A percentile compares a stretch with the other conserved stretches of the same genome.
These are phyloP conservation scores for Venturia carpophila DNA, from an alignment of 2,329 filamentous ascomycete genomes.

Conservation along the genomic window DNA sequence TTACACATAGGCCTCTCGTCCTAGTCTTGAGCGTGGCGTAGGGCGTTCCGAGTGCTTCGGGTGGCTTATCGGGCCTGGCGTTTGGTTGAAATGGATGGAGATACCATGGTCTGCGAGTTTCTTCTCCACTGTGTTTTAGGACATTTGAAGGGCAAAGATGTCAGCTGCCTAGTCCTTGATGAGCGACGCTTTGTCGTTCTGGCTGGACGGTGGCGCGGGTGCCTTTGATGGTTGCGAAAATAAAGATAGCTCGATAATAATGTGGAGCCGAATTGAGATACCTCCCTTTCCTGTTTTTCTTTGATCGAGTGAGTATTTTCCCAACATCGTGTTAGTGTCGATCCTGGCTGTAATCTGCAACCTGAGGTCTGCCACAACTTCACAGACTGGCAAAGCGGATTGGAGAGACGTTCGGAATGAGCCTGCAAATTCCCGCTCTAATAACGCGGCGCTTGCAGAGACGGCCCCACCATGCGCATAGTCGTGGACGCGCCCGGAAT, in stretches of 20 bases:
- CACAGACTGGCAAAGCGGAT: not conserved
- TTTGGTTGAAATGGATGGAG: slow-evolving; percentile 19
- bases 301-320: not conserved
- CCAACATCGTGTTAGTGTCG: not conserved
- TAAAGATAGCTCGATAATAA: slow-evolving; percentile 2
- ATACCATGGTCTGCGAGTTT: slow-evolving; percentile 18
- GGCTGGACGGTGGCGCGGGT: not conserved
- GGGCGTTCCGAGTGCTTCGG: slow-evolving; percentile 20
- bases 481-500: not conserved
- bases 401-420: not conserved
- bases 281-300: not conserved
- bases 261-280: not conserved
- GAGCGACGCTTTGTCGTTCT: not conserved
- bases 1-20: not conserved
- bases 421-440: not conserved
- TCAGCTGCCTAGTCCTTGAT: not conserved
- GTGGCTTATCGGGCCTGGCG: slow-evolving; percentile 30
- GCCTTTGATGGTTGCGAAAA: not conserved
- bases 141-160: not conserved
- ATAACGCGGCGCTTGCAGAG: not conserved
- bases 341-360: not conserved
- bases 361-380: not conserved
- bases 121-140: not conserved
- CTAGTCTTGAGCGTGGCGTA: not conserved
- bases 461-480: not conserved